Evolutionary conservation across 768 basidiomycete genomes (phyloP).

Genomic region (Lactarius trivialis): DNA sequence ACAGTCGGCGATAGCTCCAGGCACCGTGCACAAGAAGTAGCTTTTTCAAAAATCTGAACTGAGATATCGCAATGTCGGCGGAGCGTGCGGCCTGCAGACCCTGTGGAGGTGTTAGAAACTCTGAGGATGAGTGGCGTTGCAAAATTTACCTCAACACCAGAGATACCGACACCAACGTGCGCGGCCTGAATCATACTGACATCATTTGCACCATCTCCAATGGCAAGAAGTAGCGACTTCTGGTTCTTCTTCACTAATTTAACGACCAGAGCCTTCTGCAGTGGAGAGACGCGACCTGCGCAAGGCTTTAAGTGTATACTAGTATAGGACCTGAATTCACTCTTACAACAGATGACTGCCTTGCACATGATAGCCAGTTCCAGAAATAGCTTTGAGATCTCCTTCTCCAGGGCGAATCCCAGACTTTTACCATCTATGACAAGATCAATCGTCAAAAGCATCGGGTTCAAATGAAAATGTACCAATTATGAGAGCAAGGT

Average conservation of each 20-base stretch:
- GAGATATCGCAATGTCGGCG: constrained; percentile 95
- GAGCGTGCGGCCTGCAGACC: constrained; percentile 98
- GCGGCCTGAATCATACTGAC: constrained; percentile 99
- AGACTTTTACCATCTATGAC: constrained; percentile 88
- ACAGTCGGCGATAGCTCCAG: constrained; percentile 95
- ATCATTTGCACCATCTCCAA: constrained; percentile 97
- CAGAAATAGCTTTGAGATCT: constrained; percentile 80
- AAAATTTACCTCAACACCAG: constrained; percentile 77
- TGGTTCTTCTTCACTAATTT: constrained; percentile 98
- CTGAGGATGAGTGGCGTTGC: not conserved
- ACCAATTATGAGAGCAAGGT: constrained; percentile 94
- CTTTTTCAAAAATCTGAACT: constrained; percentile 95
- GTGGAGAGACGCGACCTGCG: constrained; percentile 88
- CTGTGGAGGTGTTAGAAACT: constrained; percentile 32
- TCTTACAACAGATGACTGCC: constrained; percentile 90
- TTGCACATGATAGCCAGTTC: constrained; percentile 98
- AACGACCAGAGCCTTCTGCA: constrained; percentile 96
- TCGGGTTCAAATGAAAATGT: not conserved
- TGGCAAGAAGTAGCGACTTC: constrained; percentile 89
- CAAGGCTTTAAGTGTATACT: constrained; percentile 1
- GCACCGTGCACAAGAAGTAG: constrained; percentile 93
- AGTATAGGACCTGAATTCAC: constrained; percentile 27
- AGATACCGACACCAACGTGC: constrained; percentile 95
- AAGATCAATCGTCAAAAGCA: not conserved
- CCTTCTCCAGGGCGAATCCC: constrained; percentile 88